Conservation (phyloP, 768 basidiomycete species). For the Phanerochaete sordida region DNA sequence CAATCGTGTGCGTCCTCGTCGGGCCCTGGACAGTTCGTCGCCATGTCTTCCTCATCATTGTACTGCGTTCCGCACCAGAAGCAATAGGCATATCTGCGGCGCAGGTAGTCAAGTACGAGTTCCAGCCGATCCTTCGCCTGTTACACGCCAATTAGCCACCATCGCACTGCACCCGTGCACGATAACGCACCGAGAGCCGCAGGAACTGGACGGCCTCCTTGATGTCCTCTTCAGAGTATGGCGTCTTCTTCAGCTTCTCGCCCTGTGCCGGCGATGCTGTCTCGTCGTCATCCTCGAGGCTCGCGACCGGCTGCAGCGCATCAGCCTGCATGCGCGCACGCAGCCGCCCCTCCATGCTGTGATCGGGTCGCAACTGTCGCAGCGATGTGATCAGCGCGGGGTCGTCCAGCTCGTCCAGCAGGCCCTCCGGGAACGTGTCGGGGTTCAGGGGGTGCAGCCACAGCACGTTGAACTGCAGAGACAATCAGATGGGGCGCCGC, state of each 20-base stretch:
- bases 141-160: neutral
- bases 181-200: conserved; percentile 51
- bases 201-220: conserved; percentile 69
- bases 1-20: conserved; percentile 80
- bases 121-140: conserved; percentile 71
- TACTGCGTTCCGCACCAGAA: conserved; percentile 89
- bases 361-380: conserved; percentile 17
- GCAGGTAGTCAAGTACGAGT: conserved; percentile 69
- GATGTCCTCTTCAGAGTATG: conserved; percentile 51
- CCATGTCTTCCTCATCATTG: conserved; percentile 55
- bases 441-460: conserved; percentile 69
- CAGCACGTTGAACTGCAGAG: conserved; percentile 69
- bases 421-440: conserved; percentile 62
- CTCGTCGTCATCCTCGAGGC: conserved; percentile 30
- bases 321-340: conserved; percentile 74
- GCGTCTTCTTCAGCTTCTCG: conserved; percentile 18
- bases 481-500: conserved; percentile 8
- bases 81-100: conserved; percentile 70
- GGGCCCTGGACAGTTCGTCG: conserved; percentile 64
- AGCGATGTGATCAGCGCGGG: conserved; percentile 24
- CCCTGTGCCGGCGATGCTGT: conserved; percentile 18
- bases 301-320: conserved; percentile 50
- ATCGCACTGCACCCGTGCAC: neutral
- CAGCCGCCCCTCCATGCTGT: conserved; percentile 45
- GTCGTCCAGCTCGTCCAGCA: conserved; percentile 57